Conservation (phyloP, 805 yeast genomes). For the Yarrowia bubula region DNA sequence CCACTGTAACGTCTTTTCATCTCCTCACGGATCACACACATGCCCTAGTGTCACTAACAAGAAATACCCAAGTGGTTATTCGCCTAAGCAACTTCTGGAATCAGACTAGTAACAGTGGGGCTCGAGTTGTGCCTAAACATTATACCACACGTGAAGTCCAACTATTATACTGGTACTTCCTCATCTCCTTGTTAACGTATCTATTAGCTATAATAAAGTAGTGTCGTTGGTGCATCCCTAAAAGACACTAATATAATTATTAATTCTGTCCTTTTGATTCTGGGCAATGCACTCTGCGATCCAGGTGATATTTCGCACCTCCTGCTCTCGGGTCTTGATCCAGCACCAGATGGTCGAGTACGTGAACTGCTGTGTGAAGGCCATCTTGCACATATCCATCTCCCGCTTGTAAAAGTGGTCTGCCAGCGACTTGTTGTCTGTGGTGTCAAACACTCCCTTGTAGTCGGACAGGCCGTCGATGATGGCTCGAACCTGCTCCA, state of each 20-base stretch:
- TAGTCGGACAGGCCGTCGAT: slow-evolving; percentile 36
- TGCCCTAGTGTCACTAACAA: no score
- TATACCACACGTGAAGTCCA: no score
- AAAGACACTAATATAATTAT: slow-evolving; percentile 84
- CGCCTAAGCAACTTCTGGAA: no score
- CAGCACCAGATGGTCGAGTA: slow-evolving; percentile 92
- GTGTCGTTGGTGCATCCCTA: slow-evolving; percentile 36
- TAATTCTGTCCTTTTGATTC: slow-evolving; percentile 91
- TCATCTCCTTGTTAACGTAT: neutral
- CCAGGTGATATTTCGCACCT: slow-evolving; percentile 97
- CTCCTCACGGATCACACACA: no score
- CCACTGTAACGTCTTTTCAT: no score
- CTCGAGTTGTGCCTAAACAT: no score
- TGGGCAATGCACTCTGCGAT: slow-evolving; percentile 99
- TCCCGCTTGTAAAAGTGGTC: slow-evolving; percentile 92
- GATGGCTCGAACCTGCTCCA: slow-evolving; percentile 66
- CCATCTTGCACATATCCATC: slow-evolving; percentile 87
- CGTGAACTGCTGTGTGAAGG: slow-evolving; percentile 95
- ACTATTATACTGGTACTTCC: no score
- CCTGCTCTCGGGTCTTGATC: slow-evolving; percentile 95
- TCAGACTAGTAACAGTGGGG: no score
- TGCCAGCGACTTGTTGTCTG: slow-evolving; percentile 64
- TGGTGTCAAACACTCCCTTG: slow-evolving; percentile 45
- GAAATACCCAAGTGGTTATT: no score
- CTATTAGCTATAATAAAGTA: slow-evolving; percentile 16